Conservation (phyloP, 331 rosid genomes). For the Malus hybrid region DNA sequence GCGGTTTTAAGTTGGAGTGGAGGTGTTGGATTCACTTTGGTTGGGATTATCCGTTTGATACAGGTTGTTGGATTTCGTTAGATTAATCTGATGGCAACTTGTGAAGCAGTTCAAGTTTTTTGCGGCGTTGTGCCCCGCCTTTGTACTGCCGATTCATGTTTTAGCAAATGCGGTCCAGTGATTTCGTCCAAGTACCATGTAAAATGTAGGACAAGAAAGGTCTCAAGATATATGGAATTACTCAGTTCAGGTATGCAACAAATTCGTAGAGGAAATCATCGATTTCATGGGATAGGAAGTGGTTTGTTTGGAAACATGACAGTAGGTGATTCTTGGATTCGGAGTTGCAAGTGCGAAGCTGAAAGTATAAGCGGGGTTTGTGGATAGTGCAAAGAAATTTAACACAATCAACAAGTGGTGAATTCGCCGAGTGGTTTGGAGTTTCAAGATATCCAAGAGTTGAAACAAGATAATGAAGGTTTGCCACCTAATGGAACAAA, state of each 20-base stretch:
- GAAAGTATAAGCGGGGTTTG: conserved; percentile 42
- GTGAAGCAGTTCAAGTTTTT: conserved; percentile 42
- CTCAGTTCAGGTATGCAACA: conserved; percentile 23
- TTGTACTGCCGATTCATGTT: conserved; percentile 17
- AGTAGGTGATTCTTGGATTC: conserved; percentile 12
- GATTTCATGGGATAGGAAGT: conserved; percentile 19
- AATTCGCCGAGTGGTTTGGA: conserved; percentile 26
- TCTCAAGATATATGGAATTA: conserved; percentile 20
- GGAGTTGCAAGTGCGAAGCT: conserved; percentile 53
- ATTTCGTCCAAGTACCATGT: conserved; percentile 8
- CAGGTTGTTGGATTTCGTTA: background rate
- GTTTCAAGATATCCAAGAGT: conserved; percentile 45
- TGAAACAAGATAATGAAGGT: conserved; percentile 39
- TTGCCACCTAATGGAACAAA: conserved; percentile 32
- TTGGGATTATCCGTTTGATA: background rate
- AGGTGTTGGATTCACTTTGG: background rate
- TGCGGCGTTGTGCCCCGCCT: conserved; percentile 34
- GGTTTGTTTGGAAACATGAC: conserved; percentile 10
- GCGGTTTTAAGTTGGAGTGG: background rate
- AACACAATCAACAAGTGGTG: conserved; percentile 23
- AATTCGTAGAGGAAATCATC: conserved; percentile 11
- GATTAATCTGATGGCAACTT: conserved; percentile 32
- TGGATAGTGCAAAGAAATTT: conserved; percentile 32
- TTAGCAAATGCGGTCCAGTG: conserved; percentile 16
- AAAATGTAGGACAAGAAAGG: conserved; percentile 35